Evolutionary conservation across 257 asterid species (phyloP), one percentile per base, ranked within the genome.

Genomic region (Solanum gandarillasii): DNA sequence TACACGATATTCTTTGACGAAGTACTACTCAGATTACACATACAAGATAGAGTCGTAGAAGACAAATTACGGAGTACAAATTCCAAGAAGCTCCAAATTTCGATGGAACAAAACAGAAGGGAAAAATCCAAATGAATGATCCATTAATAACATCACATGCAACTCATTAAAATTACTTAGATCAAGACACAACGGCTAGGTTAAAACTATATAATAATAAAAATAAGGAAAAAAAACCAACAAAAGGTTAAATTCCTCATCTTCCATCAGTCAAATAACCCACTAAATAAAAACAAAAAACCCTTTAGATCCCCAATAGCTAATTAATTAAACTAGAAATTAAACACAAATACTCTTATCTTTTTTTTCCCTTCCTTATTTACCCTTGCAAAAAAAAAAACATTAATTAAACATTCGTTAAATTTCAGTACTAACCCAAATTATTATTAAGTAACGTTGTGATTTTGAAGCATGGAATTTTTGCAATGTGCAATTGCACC

Each of bases 401-500:
- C 67, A 20, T 20, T 55, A 20, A 55, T 78, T 68, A 46, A 39
- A 65, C 0, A 36, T 72, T 41, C 8, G 23, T 88, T 90, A 91
- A 52, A 91, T 90, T 36, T 93, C 92, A 89, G 31, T 88, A 90
- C 91, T 92, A 89, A 89, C 89, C 90, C 90, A 83, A 83, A 48
- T 46, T 43, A 58, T 38, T 89, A 75, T 48, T 83, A 41, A 71
- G 31, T 39, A 41, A n/a, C 20, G 21, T 43, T 71, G 7, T 60
- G 65, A 41, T 79, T 88, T 91, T 88, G 92, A 84, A 91, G 58
- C 98, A 94, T 91, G 21, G 98, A 96, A 90, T 92, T 95, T 90
- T 96, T 96, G 93, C 98, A 96, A 78, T 96, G 98, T 3, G 98
- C 96, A 75, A 96, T 96, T 7, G 98, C 98, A 31, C 99, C 98